A percentile compares a stretch with the other conserved stretches of the same genome.
Evolutionary conservation across 306 rosid species (phyloP).

Genomic region (Cajanus cajan): DNA sequence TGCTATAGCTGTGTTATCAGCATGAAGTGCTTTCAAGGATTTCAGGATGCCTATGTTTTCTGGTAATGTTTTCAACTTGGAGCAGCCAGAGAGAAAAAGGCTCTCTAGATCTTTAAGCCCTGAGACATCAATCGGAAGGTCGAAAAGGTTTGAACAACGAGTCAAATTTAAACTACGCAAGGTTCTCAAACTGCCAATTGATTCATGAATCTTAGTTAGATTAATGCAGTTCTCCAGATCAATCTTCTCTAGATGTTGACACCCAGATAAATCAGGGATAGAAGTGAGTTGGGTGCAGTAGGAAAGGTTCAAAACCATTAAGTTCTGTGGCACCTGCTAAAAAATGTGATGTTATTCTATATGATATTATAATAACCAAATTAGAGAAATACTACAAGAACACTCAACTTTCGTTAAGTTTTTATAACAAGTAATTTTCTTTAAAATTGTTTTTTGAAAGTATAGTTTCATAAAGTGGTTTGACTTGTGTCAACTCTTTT

Average conservation of each 20-base stretch:
- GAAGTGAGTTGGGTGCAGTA: constrained; percentile 34
- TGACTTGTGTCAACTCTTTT: not conserved
- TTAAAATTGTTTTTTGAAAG: not conserved
- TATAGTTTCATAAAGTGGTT: not conserved
- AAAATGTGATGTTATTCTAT: not conserved
- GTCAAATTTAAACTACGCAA: constrained; percentile 51
- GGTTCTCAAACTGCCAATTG: constrained; percentile 43
- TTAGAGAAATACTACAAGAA: not conserved
- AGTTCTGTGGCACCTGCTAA: constrained; percentile 50
- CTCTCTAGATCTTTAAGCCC: constrained; percentile 54
- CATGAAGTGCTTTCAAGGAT: constrained; percentile 47
- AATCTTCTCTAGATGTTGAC: constrained; percentile 48
- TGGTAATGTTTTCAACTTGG: constrained; percentile 47
- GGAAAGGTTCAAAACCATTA: constrained; percentile 52
- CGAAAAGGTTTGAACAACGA: constrained; percentile 37
- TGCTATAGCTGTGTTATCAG: constrained; percentile 40
- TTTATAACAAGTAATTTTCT: not conserved
- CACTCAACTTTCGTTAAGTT: not conserved
- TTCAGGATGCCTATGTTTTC: constrained; percentile 39
- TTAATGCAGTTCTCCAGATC: constrained; percentile 43
- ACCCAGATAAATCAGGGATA: constrained; percentile 58
- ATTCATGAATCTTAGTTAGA: constrained; percentile 48
- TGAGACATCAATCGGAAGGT: constrained; percentile 55
- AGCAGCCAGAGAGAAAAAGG: constrained; percentile 49
- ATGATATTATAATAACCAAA: not conserved